Conservation (phyloP, 2,329 filamentous ascomycete species). For the Trichoderma aggressivum region DNA sequence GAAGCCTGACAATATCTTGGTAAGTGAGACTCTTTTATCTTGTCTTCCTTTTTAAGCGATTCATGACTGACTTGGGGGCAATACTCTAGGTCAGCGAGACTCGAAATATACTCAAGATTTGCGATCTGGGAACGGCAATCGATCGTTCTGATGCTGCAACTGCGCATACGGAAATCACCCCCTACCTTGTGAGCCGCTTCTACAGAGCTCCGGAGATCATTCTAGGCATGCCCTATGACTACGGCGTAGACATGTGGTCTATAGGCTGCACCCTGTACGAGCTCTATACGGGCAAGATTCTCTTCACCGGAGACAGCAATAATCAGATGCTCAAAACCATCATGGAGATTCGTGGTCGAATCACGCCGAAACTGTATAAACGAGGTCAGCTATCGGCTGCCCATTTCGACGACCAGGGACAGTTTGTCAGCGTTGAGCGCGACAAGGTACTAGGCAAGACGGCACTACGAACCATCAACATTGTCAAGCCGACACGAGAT, state of each 20-base stretch:
- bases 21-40: conserved; percentile 33
- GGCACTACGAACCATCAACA: conserved; percentile 62
- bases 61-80: conserved; percentile 26
- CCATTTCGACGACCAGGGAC: conserved; percentile 81
- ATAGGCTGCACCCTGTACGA: conserved; percentile 97
- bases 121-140: conserved; percentile 94
- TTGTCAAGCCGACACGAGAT: conserved; percentile 75
- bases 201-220: conserved; percentile 98
- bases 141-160: conserved; percentile 74
- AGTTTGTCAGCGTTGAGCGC: conserved; percentile 79
- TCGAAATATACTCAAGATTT: conserved; percentile 85
- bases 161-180: conserved; percentile 79
- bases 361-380: conserved; percentile 84
- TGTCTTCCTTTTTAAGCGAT: neutral
- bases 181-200: conserved; percentile 94
- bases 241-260: conserved; percentile 95
- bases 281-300: conserved; percentile 93
- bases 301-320: conserved; percentile 93
- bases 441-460: conserved; percentile 87
- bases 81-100: conserved; percentile 66
- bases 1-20: conserved; percentile 96
- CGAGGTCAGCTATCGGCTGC: conserved; percentile 70
- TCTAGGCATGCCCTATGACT: conserved; percentile 92
- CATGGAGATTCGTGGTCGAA: conserved; percentile 92
- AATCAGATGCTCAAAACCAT: conserved; percentile 97